Conservation (phyloP, 169 alveolate genomes). For the Pseudocohnilembus persalinus region DNA sequence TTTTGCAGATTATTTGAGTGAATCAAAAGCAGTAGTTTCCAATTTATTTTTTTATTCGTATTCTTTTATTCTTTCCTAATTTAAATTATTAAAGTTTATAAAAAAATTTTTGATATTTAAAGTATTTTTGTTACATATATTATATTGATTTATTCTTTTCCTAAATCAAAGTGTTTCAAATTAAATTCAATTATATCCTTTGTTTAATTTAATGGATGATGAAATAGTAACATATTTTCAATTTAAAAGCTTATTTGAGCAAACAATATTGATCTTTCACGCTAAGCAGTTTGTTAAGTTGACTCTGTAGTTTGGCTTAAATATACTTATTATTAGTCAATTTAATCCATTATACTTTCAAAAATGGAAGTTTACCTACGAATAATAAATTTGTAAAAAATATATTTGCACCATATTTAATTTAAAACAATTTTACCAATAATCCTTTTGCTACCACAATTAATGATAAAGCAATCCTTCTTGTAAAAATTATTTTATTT, state of each 20-base stretch:
- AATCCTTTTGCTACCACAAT: background rate
- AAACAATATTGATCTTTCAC: background rate
- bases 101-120: too few species aligned
- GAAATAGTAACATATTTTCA: background rate
- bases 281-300: background rate
- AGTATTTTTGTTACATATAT: background rate
- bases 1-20: background rate
- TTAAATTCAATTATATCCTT: background rate
- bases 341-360: background rate
- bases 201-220: background rate
- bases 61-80: background rate
- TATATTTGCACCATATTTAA: too few species aligned
- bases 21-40: background rate
- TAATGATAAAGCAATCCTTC: background rate
- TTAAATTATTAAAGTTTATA: too few species aligned
- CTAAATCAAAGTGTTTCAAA: background rate
- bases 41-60: background rate
- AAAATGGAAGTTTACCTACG: background rate
- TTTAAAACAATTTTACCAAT: too few species aligned
- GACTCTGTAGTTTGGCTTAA: background rate
- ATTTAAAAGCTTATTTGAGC: background rate
- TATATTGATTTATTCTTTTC: background rate
- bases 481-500: too few species aligned
- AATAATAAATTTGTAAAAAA: too few species aligned
- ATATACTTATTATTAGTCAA: background rate